phyloP scores from a whole-genome alignment of 2,329 filamentous ascomycete species.

The Pezicula carpinea region DNA sequence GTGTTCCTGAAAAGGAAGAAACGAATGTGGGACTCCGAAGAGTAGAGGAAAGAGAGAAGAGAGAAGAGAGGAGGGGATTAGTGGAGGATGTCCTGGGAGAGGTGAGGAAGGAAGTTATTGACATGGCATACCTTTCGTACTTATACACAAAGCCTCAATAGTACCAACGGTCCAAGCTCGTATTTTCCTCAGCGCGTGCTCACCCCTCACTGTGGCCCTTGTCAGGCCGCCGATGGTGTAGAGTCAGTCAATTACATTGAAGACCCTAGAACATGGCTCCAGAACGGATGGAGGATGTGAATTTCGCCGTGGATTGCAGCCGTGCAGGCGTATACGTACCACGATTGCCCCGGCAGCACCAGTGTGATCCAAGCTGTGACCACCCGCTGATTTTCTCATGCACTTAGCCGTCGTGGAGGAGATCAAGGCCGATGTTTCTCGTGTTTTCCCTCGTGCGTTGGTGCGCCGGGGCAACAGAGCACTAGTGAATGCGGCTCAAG shows the following conservation, averaged over 20 bases:
- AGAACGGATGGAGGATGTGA: too few species aligned
- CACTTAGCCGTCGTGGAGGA: too few species aligned
- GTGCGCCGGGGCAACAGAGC: too few species aligned
- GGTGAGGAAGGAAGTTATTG: slow-evolving; percentile 2
- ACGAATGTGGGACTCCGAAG: slow-evolving; percentile 6
- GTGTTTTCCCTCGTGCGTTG: too few species aligned
- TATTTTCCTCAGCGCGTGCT: background rate
- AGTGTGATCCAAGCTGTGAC: slow-evolving; percentile 1
- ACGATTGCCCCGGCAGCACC: background rate
- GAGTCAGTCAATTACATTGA: too few species aligned
- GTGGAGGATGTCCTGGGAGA: slow-evolving; percentile 1
- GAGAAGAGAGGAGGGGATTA: background rate
- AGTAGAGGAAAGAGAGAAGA: slow-evolving; percentile 1
- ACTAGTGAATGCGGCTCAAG: background rate
- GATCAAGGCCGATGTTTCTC: too few species aligned
- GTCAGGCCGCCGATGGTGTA: too few species aligned
- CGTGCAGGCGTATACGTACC: slow-evolving; percentile 9
- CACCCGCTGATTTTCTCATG: too few species aligned
- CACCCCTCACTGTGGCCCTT: background rate
- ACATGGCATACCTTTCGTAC: background rate
- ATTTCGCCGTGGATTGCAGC: too few species aligned
- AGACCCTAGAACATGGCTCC: too few species aligned
- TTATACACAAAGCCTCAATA: background rate
- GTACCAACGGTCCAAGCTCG: background rate
- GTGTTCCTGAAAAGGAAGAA: slow-evolving; percentile 6